Evolutionary conservation across 345 rosid genomes (phyloP).

Genomic region (Crucihimalaya himalaica): DNA sequence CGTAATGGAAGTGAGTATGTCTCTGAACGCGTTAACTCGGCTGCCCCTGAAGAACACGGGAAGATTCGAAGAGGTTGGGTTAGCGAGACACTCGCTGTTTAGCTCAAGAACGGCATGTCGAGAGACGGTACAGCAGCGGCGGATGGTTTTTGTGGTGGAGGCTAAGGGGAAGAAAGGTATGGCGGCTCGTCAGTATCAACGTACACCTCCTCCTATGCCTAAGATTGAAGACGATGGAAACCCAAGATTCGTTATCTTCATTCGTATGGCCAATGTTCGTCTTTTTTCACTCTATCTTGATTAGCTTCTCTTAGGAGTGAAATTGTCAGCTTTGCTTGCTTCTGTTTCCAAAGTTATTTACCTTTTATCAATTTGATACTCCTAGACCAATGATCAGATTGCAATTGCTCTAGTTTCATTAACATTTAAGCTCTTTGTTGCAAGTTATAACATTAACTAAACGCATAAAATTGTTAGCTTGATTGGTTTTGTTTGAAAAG

Average conservation of each 20-base stretch:
- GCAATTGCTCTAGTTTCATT: neutral
- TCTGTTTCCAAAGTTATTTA: neutral
- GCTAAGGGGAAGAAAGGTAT: constrained; percentile 91
- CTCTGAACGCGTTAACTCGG: constrained; percentile 65
- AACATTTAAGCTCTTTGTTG: neutral
- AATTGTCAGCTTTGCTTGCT: neutral
- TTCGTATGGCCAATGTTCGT: constrained; percentile 86
- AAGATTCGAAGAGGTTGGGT: constrained; percentile 48
- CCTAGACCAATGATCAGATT: neutral
- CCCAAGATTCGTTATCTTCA: constrained; percentile 87
- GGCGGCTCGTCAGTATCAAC: constrained; percentile 77
- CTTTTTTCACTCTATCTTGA: constrained; percentile 10
- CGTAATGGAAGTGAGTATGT: constrained; percentile 73
- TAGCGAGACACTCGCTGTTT: constrained; percentile 59
- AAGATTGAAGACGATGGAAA: constrained; percentile 95
- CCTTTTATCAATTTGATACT: neutral
- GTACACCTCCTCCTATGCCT: constrained; percentile 73
- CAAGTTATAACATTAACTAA: neutral
- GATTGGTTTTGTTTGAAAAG: neutral
- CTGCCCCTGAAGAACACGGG: constrained; percentile 62
- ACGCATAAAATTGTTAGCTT: neutral
- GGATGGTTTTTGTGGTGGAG: constrained; percentile 52
- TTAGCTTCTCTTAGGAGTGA: neutral
- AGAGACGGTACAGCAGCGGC: constrained; percentile 27
- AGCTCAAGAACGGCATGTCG: constrained; percentile 46